Percentiles rank a stretch among this genome's conserved stretches.
These are phyloP conservation scores for Salvia hispanica DNA, from an alignment of 257 asterid species.

Conservation along the genomic window DNA sequence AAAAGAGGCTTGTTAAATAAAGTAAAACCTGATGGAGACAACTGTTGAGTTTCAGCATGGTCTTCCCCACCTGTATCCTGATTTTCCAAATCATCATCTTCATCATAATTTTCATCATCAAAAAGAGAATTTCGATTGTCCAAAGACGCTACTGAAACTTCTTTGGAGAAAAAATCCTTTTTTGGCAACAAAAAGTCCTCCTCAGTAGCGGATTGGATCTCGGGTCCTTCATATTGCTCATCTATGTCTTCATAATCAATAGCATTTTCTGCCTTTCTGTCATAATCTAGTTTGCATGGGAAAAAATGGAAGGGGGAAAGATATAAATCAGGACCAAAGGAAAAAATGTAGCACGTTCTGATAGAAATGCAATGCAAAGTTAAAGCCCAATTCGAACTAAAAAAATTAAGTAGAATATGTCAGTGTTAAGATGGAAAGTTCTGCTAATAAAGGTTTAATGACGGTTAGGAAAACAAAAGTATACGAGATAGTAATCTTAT, in stretches of 20 bases:
- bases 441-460: constrained; percentile 14
- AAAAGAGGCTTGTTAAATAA: constrained; percentile 13
- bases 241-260: constrained; percentile 97
- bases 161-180: constrained; percentile 62
- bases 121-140: constrained; percentile 61
- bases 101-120: constrained; percentile 96
- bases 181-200: constrained; percentile 86
- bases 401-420: background rate
- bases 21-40: constrained; percentile 61
- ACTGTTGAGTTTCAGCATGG: constrained; percentile 39
- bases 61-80: constrained; percentile 51
- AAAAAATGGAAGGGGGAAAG: constrained; percentile 7
- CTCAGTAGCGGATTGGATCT: constrained; percentile 81
- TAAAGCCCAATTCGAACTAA: background rate
- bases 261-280: constrained; percentile 93
- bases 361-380: constrained; percentile 27
- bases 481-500: background rate
- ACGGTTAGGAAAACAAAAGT: background rate
- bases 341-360: constrained; percentile 17
- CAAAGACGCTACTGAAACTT: constrained; percentile 57
- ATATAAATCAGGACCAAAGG: constrained; percentile 30
- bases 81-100: constrained; percentile 67
- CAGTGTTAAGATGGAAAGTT: background rate
- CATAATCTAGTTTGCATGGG: constrained; percentile 63
- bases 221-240: constrained; percentile 99